Base-by-base conservation (phyloP, 1,284 basidiomycete genomes). In the Tilletia indica region DNA sequence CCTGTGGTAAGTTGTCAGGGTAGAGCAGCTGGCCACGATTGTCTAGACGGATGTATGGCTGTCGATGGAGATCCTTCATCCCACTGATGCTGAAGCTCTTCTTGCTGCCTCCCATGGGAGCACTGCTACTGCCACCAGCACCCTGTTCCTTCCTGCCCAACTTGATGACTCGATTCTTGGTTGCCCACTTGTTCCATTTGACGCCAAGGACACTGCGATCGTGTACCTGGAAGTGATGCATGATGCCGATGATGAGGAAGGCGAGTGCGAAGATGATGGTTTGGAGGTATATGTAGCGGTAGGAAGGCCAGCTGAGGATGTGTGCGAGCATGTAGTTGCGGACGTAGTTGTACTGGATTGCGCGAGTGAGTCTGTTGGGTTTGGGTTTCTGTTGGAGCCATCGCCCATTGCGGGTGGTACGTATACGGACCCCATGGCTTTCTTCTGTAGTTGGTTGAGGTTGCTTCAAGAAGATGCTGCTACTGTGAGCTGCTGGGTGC, bases 231-330 rank as follows among this genome's bases (percentile, higher is more conserved):
- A 82, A 69, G 68, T 82, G 79, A 75, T 84, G 84, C 61, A 79
- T 73, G n/a, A 78, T 54, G 67, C 80, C 80, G 72, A 82, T 80
- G 4, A 85, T 47, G 47, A 84, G 73, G 69, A 80, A 77, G 19
- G 81, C 70, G 21, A 76, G 76, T 64, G 74, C 74, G 67, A 85
- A 73, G 56, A 83, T 75, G 76, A 86, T 80, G 84, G 84, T 85
- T 45, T 86, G 72, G 56, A 86, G 77, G 77, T 86, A 86, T 67
- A 85, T 80, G 71, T 86, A 86, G 3, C 86, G 80, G 73, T 84
- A 85, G 34, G 85, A 85, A 0, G 86, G 81, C 11, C 72, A 67
- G 45, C 81, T 82, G 34, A 86, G 83, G 72, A 85, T 84, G 73
- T 86, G 86, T 2, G 85, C 85, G 64, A 74, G 76, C 67, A 86